Evolutionary conservation across 208 protist species (phyloP), one percentile per base, ranked within the genome.

Genomic region (Zelonia costaricensis): DNA sequence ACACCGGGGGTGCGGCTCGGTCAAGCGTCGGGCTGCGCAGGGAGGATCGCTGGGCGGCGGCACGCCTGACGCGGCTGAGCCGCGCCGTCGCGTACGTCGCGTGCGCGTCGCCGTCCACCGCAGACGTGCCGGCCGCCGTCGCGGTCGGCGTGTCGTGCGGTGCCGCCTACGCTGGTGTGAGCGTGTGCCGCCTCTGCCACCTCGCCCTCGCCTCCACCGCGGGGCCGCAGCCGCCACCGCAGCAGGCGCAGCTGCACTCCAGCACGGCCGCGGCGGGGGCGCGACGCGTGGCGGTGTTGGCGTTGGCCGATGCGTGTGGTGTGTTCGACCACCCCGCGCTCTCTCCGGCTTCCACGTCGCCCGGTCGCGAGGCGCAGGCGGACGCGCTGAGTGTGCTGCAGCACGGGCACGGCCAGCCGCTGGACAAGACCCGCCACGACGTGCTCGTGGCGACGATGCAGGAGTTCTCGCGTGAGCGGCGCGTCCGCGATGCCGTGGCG

Each of bases 401-500:
- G 39, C 56, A 22, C 27, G 28, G 40, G 28, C 45, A 56, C 9
- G 66, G 71, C 23, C 62, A 40, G 2, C 76, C 66, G 12, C 60
- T 89, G 23, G 75, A 47, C 1, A 48, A 64, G 2, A 52, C 23
- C 6, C 76, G 80, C 44, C 83, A 71, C 36, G 70, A 73, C 38
- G 57, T 68, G 53, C 57, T 86, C 4, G 75, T 69, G 25, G 56
- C 62, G 44, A 42, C 65, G 16, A 5, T 85, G 54, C 51, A 27
- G 7, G 61, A 65, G 18, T 48, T 84, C 3, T 72, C 66, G 27
- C 51, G 51, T 23, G 39, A 25, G 20, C 66, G 66, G 6, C 35
- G 62, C 35, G 65, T 76, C 18, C 55, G 52, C 15, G 66, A 64
- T 13, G 84, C 75, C 1, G 49, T 83, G 13, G 54, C 60, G 15